Percentiles rank a stretch among this genome's conserved stretches.
Conservation (phyloP, 2,329 filamentous ascomycete species). For the Bipolaris oryzae region DNA sequence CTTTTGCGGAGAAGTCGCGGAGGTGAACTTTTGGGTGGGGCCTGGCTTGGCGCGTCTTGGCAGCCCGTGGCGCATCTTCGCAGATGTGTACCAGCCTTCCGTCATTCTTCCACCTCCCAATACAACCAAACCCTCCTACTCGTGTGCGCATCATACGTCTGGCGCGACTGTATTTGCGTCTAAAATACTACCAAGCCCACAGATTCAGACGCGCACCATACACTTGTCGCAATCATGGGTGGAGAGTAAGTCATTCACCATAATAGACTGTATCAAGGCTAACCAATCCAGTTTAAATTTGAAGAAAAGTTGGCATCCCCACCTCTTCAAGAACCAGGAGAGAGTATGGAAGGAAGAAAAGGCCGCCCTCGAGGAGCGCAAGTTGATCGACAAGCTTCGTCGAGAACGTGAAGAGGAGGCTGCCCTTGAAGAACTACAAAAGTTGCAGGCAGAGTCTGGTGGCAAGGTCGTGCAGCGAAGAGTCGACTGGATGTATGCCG, state of each 20-base stretch:
- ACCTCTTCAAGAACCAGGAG: constrained; percentile 86
- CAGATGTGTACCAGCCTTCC: constrained; percentile 11
- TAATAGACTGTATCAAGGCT: too few relatives aligned
- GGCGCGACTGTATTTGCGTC: constrained; percentile 46
- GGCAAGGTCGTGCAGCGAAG: constrained; percentile 79
- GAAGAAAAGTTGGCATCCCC: constrained; percentile 88
- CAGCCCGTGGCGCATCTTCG: constrained; percentile 14
- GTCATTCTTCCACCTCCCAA: constrained; percentile 1
- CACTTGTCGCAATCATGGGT: constrained; percentile 69
- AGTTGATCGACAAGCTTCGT: constrained; percentile 86
- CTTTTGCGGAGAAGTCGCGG: constrained; percentile 36
- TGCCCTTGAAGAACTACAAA: constrained; percentile 87
- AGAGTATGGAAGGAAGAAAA: constrained; percentile 91
- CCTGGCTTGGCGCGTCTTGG: constrained; percentile 8
- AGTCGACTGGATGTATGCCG: constrained; percentile 98
- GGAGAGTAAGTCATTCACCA: constrained; percentile 61
- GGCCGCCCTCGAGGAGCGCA: constrained; percentile 91
- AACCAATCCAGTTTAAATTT: constrained; percentile 68
- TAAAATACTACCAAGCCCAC: background rate
- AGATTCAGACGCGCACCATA: background rate
- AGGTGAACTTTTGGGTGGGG: constrained; percentile 33
- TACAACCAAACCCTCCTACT: background rate
- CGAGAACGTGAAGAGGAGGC: constrained; percentile 95
- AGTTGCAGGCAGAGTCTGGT: constrained; percentile 79
- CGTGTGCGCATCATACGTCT: background rate